Evolutionary conservation across 2,329 filamentous ascomycete genomes (phyloP).

Genomic region (Monosporascus sp.): DNA sequence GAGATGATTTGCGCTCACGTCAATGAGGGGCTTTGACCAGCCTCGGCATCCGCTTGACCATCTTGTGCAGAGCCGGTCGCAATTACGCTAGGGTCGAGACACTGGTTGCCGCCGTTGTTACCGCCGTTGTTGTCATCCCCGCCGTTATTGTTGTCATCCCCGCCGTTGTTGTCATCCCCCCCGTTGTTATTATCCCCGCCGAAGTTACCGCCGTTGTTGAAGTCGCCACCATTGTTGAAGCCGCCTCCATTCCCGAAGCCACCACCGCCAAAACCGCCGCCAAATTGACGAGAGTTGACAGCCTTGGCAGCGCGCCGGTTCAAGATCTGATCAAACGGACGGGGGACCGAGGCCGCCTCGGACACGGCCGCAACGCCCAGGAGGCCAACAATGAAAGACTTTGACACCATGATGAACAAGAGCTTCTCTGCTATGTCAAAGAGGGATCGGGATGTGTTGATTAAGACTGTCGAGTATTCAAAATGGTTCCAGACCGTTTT

Average conservation of each 20-base stretch:
- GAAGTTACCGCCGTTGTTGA: constrained; percentile 13
- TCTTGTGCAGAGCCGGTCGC: constrained; percentile 42
- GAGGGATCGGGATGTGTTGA: no score
- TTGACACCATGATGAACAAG: constrained; percentile 45
- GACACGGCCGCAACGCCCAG: constrained; percentile 39
- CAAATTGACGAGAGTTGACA: constrained; percentile 37
- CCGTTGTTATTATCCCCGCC: constrained; percentile 18
- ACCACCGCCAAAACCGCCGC: constrained; percentile 14
- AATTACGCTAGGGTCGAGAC: constrained; percentile 37
- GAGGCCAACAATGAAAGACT: constrained; percentile 43
- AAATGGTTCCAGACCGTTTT: constrained; percentile 48
- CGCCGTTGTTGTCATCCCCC: constrained; percentile 10
- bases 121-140: constrained; percentile 15
- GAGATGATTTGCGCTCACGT: constrained; percentile 35
- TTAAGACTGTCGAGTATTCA: constrained; percentile 23
- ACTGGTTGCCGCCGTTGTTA: constrained; percentile 16
- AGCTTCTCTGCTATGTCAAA: constrained; percentile 3
- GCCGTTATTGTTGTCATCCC: constrained; percentile 7
- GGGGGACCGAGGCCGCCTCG: constrained; percentile 39
- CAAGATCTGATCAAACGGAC: constrained; percentile 28
- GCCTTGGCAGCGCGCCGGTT: constrained; percentile 22
- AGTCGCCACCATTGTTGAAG: constrained; percentile 2
- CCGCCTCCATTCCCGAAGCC: constrained; percentile 8
- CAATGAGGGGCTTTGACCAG: constrained; percentile 42
- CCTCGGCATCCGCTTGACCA: constrained; percentile 6